Conservation (phyloP, 805 yeast species). For the Tetrapisispora iriomotensis region DNA sequence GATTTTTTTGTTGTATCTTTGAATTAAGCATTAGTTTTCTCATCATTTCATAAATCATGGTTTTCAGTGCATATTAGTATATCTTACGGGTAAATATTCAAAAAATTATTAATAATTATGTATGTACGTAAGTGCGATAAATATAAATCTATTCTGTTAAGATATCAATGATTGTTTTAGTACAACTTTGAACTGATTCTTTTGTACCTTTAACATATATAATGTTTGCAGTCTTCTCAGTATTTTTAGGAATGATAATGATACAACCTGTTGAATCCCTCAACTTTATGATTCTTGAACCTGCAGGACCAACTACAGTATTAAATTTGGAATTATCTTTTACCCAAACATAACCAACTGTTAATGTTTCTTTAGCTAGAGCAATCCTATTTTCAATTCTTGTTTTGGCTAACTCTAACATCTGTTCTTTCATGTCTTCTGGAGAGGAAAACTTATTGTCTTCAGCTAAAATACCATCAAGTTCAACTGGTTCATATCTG, state of each 20-base stretch:
- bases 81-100: no score
- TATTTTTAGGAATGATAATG: constrained; percentile 53
- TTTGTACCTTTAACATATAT: constrained; percentile 52
- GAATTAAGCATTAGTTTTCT: no score
- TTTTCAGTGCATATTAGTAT: no score
- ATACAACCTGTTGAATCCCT: constrained; percentile 51
- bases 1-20: no score
- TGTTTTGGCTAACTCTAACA: constrained; percentile 22
- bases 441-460: constrained; percentile 21
- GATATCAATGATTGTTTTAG: constrained; percentile 29
- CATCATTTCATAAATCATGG: no score
- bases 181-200: constrained; percentile 43
- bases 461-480: constrained; percentile 25
- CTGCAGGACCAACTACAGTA: constrained; percentile 67
- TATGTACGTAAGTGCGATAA: no score
- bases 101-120: no score
- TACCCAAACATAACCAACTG: constrained; percentile 55
- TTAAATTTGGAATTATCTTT: constrained; percentile 43
- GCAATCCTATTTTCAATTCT: constrained; percentile 42
- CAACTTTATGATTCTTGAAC: constrained; percentile 52
- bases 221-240: constrained; percentile 42
- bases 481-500: constrained; percentile 31
- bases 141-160: constrained; percentile 7
- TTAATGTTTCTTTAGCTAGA: constrained; percentile 36
- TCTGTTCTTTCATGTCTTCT: constrained; percentile 42